Base-by-base conservation (phyloP, 139 green algal genomes). In the Coelastrella sp. region DNA sequence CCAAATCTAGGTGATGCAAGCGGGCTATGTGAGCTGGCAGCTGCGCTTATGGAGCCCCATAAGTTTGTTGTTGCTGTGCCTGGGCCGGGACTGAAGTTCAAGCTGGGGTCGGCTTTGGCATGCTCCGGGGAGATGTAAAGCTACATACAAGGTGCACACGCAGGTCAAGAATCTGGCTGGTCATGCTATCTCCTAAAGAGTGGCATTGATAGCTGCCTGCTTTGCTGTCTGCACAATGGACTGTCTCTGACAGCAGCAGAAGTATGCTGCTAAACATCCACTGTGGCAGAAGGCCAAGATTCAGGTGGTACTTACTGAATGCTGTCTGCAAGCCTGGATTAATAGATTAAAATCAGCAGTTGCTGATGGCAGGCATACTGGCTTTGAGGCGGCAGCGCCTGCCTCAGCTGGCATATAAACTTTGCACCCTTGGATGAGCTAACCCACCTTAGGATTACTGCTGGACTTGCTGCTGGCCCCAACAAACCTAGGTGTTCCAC, bases 81-180 rank as follows among this genome's bases (percentile, higher is more conserved):
- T 19, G 79, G 57, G 79, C 79, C 79, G 16, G 79, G 79, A 57
- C 47, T 66, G 19, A 22, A 68, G 6, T 6, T 56, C 5, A 84
- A 19, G 19, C 16, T 61, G 16, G 79, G 79, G 19, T 84, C 79
- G 57, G 56, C 16, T 20, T 84, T 84, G 0, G 60, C 79, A 56
- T 84, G 79, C 56, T 84, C 79, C 16, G 79, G 5, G 20, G 79
- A 84, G 4, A 84, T n/a, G 79, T 84, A 84, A 19, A 84, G 56
- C 79, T 84, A 57, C 8, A 11, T 5, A 77, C 2, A 54, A n/a
- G 7, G 4, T 11, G 6, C n/a, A 77, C 20, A 2, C 11, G 64
- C 64, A 71, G 32, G 32, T 47, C 32, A 47, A n/a, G n/a, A 47
- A 47, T 47, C 32, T 47, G 32, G 32, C 32, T 47, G 32, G 32